Base-by-base conservation (phyloP, 441 rosid species). In the Adansonia gregorii region DNA sequence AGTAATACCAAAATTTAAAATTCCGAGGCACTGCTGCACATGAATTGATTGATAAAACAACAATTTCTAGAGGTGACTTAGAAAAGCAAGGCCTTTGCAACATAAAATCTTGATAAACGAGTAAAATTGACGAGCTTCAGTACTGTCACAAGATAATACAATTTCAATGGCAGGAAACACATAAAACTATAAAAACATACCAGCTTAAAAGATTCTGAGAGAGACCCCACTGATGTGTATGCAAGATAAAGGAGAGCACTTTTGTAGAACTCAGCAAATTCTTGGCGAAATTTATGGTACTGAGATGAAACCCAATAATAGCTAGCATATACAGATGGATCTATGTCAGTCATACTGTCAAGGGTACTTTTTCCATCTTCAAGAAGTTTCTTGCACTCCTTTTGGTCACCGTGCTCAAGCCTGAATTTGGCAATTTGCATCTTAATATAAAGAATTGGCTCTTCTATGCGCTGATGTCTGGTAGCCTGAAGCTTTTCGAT, bases 291-390 rank as follows among this genome's bases (percentile, higher is more conserved):
- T 63, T 96, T 96, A 80, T 91, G 89, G 79, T 80, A 94, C 78
- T 94, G 98, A 74, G 95, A 94, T 60, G 99, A 89, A 73, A 96
- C 93, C 98, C 99, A 94, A 82, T 85, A 92, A 76, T 87, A 93
- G 87, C 85, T 94, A 45, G 98, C 97, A 81, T 96, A 88, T 6
- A 96, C 99, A n/a, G 99, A 91, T 11, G 99, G 98, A 87, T 96
- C 99, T 39, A 96, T 96, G 75, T 94, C 98, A n/a, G 98, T 96
- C 99, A 96, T 93, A 74, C 97, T 89, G 84, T 93, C 98, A 39
- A 93, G 85, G 51, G 91, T 89, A 76, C 83, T 89, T 85, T 92
- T 94, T 31, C 91, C 98, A 83, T 91, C 95, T 24, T 96, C 99
- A 54, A 96, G 83, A 72, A 94, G 93, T 77, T 89, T 92, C 85